These are phyloP conservation scores for Mariannaea elegans DNA, from an alignment of 2,329 filamentous ascomycete genomes.

Conservation along the genomic window DNA sequence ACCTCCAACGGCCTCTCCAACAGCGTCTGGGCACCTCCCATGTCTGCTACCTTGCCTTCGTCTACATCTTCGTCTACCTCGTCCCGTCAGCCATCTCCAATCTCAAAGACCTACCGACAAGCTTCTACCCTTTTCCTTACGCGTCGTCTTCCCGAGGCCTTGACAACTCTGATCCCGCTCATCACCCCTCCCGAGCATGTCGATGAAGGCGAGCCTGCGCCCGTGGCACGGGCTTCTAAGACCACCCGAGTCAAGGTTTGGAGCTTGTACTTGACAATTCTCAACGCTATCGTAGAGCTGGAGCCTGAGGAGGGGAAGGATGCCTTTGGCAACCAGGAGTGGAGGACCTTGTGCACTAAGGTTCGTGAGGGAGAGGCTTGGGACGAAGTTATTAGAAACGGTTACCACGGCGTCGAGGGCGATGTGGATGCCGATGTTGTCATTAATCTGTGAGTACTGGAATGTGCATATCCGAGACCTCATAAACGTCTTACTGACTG, in stretches of 20 bases:
- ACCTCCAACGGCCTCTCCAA: conserved; percentile 56
- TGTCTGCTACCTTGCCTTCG: conserved; percentile 48
- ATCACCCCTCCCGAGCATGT: conserved; percentile 68
- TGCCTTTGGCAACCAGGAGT: conserved; percentile 85
- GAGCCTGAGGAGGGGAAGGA: conserved; percentile 90
- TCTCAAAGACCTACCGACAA: conserved; percentile 94
- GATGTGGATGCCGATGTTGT: conserved; percentile 96
- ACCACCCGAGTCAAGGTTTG: conserved; percentile 93
- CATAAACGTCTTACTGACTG: conserved; percentile 29
- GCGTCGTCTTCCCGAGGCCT: conserved; percentile 87
- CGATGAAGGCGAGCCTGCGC: conserved; percentile 67
- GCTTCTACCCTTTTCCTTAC: conserved; percentile 94
- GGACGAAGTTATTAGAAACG: conserved; percentile 89
- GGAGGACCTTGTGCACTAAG: conserved; percentile 82
- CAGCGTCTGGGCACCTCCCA: conserved; percentile 68
- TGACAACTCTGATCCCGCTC: conserved; percentile 84
- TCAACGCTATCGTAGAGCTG: conserved; percentile 90
- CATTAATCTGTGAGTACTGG: conserved; percentile 75
- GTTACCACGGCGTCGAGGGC: conserved; percentile 88
- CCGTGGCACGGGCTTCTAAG: conserved; percentile 81
- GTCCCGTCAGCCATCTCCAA: conserved; percentile 72
- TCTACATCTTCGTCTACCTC: conserved; percentile 70
- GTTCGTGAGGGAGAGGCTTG: conserved; percentile 92
- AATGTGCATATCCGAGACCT: conserved; percentile 14
- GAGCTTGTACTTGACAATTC: conserved; percentile 93